These are phyloP conservation scores for Ceratobasidium sp. DNA, from an alignment of 1,284 basidiomycete species.

Conservation along the genomic window DNA sequence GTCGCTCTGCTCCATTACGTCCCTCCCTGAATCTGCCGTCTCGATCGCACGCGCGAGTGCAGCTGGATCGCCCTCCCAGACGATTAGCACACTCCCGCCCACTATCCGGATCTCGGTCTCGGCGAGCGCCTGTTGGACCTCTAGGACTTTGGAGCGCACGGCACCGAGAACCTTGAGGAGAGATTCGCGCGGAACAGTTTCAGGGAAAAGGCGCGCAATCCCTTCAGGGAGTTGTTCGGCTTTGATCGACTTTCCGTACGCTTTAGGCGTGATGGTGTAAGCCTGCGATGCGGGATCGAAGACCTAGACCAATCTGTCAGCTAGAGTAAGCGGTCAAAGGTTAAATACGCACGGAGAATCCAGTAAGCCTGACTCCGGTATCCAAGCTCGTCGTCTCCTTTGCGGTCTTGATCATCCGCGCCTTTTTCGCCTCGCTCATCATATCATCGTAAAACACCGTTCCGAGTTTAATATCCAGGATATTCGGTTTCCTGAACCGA, in stretches of 20 bases:
- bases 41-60: constrained; percentile 60
- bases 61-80: constrained; percentile 80
- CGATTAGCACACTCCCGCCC: constrained; percentile 80
- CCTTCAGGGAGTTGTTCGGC: constrained; percentile 75
- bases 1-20: constrained; percentile 47
- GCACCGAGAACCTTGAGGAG: constrained; percentile 71
- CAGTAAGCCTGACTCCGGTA: constrained; percentile 86
- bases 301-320: constrained; percentile 62
- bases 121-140: constrained; percentile 65
- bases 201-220: constrained; percentile 78
- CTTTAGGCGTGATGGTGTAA: constrained; percentile 74
- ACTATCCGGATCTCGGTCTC: constrained; percentile 81
- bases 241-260: constrained; percentile 83
- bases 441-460: constrained; percentile 80
- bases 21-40: constrained; percentile 53
- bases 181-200: constrained; percentile 66
- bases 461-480: constrained; percentile 93
- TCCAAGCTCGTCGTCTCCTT: constrained; percentile 75
- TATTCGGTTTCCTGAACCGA: constrained; percentile 80
- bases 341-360: constrained; percentile 77
- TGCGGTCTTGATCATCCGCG: constrained; percentile 80
- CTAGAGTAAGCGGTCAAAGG: constrained; percentile 5
- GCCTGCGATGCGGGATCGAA: constrained; percentile 69
- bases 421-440: constrained; percentile 79
- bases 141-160: constrained; percentile 66